A percentile compares a stretch with the other conserved stretches of the same genome.
These are phyloP conservation scores for Phaeosphaeriaceae sp. DNA, from an alignment of 2,329 filamentous ascomycete genomes.

Conservation along the genomic window DNA sequence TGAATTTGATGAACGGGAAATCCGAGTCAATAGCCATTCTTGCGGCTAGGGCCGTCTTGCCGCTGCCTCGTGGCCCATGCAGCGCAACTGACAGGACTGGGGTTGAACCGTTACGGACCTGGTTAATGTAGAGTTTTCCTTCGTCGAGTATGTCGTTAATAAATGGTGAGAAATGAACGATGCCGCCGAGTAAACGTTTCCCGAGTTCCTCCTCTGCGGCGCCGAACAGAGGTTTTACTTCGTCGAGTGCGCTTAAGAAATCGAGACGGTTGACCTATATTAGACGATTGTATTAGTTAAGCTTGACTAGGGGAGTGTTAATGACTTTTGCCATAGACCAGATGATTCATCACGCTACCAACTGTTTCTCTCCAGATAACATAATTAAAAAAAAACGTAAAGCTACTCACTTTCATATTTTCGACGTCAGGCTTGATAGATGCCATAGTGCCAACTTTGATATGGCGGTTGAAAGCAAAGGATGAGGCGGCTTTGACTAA, in stretches of 20 bases:
- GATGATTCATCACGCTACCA: too few species aligned
- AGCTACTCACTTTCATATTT: constrained; percentile 69
- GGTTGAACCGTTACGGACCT: constrained; percentile 73
- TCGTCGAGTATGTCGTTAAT: constrained; percentile 80
- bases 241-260: constrained; percentile 82
- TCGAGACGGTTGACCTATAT: constrained; percentile 69
- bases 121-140: constrained; percentile 77
- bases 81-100: constrained; percentile 80
- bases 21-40: constrained; percentile 83
- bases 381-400: too few species aligned
- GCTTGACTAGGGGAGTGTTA: too few species aligned
- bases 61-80: constrained; percentile 81
- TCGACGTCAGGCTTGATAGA: constrained; percentile 80
- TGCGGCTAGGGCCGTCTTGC: constrained; percentile 90
- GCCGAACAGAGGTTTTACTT: constrained; percentile 93
- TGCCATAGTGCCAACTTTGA: constrained; percentile 86
- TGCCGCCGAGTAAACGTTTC: constrained; percentile 75
- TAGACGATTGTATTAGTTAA: too few species aligned
- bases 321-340: too few species aligned
- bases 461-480: constrained; percentile 89
- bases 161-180: constrained; percentile 78
- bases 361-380: too few species aligned
- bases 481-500: constrained; percentile 91
- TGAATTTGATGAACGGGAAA: constrained; percentile 92
- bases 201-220: constrained; percentile 89